phyloP scores from a whole-genome alignment of 2,329 filamentous ascomycete genomes.

The Pseudogymnoascus destructans region DNA sequence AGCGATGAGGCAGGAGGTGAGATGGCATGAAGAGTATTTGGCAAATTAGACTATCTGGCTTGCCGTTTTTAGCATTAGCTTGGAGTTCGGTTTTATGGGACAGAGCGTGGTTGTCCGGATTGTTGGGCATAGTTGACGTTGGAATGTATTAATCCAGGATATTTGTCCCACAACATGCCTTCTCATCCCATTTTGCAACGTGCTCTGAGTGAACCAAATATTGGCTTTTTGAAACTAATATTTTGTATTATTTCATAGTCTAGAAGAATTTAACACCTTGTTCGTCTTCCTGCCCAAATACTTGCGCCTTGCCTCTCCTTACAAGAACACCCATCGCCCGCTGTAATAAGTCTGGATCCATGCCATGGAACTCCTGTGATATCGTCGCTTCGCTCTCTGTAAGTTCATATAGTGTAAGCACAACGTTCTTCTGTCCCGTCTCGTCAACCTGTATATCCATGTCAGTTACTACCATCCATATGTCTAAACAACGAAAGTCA shows the following conservation, averaged over 20 bases:
- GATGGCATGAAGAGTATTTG: conserved; percentile 51
- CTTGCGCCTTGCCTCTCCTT: conserved; percentile 81
- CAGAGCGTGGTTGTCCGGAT: not conserved
- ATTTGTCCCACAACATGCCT: not conserved
- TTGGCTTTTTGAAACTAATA: not conserved
- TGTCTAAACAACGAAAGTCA: not conserved
- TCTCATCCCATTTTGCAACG: not conserved
- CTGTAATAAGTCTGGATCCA: conserved; percentile 70
- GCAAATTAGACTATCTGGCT: not conserved
- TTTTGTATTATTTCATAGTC: not conserved
- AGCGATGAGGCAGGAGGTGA: conserved; percentile 74
- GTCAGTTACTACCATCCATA: not conserved
- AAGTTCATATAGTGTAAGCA: conserved; percentile 88
- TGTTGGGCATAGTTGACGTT: not conserved
- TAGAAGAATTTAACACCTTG: conserved; percentile 95
- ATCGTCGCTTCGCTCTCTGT: conserved; percentile 70
- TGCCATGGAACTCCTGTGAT: conserved; percentile 69
- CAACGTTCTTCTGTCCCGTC: conserved; percentile 76
- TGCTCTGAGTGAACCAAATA: not conserved
- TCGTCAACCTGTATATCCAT: conserved; percentile 44
- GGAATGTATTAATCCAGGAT: not conserved
- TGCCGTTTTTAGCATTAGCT: not conserved
- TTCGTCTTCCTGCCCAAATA: conserved; percentile 81
- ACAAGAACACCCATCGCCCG: conserved; percentile 71
- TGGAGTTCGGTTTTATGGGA: conserved; percentile 5